Conservation (phyloP, 805 yeast species). For the Kazachstania kunashirensis region DNA sequence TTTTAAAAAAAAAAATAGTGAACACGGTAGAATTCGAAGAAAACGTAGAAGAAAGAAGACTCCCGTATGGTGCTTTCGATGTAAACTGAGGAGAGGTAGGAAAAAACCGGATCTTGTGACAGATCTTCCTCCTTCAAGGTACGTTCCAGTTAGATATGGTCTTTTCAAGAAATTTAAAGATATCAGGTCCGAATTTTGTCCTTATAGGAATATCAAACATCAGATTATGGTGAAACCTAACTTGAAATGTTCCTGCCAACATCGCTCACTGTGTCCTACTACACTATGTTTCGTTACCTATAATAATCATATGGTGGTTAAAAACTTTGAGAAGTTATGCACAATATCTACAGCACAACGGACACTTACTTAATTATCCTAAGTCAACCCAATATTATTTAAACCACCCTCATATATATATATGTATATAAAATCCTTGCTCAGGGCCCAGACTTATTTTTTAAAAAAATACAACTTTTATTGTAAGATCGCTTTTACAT, state of each 20-base stretch:
- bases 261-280: constrained; percentile 13
- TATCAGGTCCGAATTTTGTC: constrained; percentile 14
- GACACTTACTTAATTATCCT: no score
- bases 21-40: neutral
- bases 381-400: no score
- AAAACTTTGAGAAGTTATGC: no score
- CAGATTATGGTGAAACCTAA: constrained; percentile 11
- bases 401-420: no score
- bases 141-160: constrained; percentile 15
- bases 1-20: no score
- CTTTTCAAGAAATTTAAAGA: constrained; percentile 13
- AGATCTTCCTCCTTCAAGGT: constrained; percentile 6
- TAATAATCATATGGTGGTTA: no score
- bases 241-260: constrained; percentile 12
- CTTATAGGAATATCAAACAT: constrained; percentile 14
- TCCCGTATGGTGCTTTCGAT: neutral
- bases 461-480: no score
- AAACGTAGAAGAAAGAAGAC: constrained; percentile 1
- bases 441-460: no score
- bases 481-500: no score
- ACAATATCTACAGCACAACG: no score
- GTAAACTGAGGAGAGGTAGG: neutral
- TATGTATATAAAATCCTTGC: no score
- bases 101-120: constrained; percentile 1
- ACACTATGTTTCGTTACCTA: no score